Evolutionary conservation across 1,284 basidiomycete genomes (phyloP).

Genomic region (Marasmius sp.): DNA sequence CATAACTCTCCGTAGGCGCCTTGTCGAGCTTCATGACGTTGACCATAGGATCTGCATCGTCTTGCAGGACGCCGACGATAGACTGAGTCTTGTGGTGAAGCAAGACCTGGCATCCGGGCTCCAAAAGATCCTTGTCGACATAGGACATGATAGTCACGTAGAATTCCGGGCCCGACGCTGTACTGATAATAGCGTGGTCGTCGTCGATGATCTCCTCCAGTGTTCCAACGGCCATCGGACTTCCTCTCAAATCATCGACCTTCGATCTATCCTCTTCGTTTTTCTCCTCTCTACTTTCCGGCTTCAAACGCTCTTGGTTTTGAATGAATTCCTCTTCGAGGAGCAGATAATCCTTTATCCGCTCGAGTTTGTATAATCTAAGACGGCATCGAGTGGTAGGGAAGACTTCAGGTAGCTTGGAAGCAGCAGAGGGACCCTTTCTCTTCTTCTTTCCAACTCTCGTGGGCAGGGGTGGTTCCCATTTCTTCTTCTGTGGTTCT

Average conservation of each 20-base stretch:
- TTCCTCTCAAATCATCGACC: slow-evolving; percentile 94
- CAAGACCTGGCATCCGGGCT: slow-evolving; percentile 94
- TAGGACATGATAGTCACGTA: slow-evolving; percentile 99
- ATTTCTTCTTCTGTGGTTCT: slow-evolving; percentile 86
- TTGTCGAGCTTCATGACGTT: slow-evolving; percentile 99
- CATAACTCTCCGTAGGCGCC: slow-evolving; percentile 98
- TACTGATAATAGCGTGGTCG: slow-evolving; percentile 98
- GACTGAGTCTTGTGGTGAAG: slow-evolving; percentile 97
- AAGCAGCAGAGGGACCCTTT: slow-evolving; percentile 88
- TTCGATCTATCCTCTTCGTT: slow-evolving; percentile 93
- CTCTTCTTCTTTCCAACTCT: slow-evolving; percentile 95
- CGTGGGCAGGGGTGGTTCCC: slow-evolving; percentile 98
- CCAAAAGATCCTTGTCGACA: slow-evolving; percentile 97
- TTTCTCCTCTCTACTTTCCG: slow-evolving; percentile 89
- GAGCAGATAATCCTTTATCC: slow-evolving; percentile 97
- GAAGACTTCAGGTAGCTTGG: slow-evolving; percentile 91
- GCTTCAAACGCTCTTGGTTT: slow-evolving; percentile 91
- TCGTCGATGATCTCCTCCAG: slow-evolving; percentile 99
- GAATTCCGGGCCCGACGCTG: slow-evolving; percentile 93
- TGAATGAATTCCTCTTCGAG: slow-evolving; percentile 97
- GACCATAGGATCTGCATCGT: slow-evolving; percentile 97
- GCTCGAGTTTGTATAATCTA: slow-evolving; percentile 94
- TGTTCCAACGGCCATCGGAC: slow-evolving; percentile 96
- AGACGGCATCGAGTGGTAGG: slow-evolving; percentile 96
- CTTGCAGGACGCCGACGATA: slow-evolving; percentile 93